A percentile compares a stretch with the other conserved stretches of the same genome.
These are phyloP conservation scores for Fusarium kyushuense DNA, from an alignment of 2,329 filamentous ascomycete genomes.

Conservation along the genomic window DNA sequence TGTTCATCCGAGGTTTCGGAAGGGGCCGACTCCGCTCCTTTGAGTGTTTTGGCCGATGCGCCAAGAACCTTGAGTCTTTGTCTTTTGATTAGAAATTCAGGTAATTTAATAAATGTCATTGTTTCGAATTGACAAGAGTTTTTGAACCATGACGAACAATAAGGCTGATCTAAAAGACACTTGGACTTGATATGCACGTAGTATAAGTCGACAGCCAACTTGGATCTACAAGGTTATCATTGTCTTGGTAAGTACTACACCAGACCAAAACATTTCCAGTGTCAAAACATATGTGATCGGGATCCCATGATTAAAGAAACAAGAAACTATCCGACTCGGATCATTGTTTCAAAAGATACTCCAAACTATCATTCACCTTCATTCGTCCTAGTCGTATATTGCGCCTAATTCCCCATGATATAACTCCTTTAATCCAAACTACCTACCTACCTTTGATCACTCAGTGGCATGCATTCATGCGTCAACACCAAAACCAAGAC, in stretches of 20 bases:
- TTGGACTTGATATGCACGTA: neutral
- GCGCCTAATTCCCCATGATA: constrained; percentile 20
- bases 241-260: neutral
- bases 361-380: neutral
- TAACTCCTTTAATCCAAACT: neutral
- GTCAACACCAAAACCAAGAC: constrained; percentile 16
- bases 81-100: constrained; percentile 5
- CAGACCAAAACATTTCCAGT: neutral
- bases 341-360: neutral
- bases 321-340: neutral
- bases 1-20: constrained; percentile 39
- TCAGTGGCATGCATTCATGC: constrained; percentile 7
- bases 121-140: constrained; percentile 20
- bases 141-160: constrained; percentile 2
- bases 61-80: constrained; percentile 12
- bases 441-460: neutral
- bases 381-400: constrained; percentile 22
- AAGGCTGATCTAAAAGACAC: constrained; percentile 21
- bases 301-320: neutral
- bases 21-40: constrained; percentile 23
- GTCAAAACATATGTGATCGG: neutral
- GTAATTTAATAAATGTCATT: constrained; percentile 14
- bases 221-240: neutral
- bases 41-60: constrained; percentile 26
- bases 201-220: neutral